Evolutionary conservation across 139 green algal genomes (phyloP), one percentile per base, ranked within the genome.

Genomic region (Volvox africanus): DNA sequence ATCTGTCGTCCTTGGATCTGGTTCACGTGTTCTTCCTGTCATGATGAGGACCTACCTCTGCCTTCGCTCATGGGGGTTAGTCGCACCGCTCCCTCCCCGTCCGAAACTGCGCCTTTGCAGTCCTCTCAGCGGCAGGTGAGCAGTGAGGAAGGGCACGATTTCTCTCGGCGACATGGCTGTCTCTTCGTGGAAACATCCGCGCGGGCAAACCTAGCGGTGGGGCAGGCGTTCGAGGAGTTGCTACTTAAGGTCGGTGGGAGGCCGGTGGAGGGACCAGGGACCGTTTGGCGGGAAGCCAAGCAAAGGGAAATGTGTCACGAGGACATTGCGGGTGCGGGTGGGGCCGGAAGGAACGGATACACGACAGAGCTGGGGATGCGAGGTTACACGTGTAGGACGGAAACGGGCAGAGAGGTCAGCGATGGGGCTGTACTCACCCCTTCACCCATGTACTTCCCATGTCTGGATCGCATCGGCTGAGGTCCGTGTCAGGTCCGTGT

Each of bases 111-210:
- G 32, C 28, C 32, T 33, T 6, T 33, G 21, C 62, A 91, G 84
- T 5, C 35, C 13, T 67, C 76, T 12, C 13, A 84, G n/a, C 92
- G 98, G 6, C 90, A 97, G 91, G 98, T 99, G 17, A 94, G 81
- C 55, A 92, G 28, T 17, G 93, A 97, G 65, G 95, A 99, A 81
- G 97, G 97, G 13, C 81, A 95, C 61, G 93, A 93, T 16, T 98
- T 99, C 94, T 97, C 98, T 0, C 91, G 92, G 33, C 78, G 92
- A 12, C 95, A 98, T 84, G 97, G 96, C 65, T 99, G 96, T 93
- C 93, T 99, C 50, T 99, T 98, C 94, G 95, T 99, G 79, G 98
- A 99, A 94, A 98, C 96, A 0, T 96, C 89, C 68, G 98, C 98
- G 32, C 99, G 99, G 93, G 95, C 95, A 24, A 97, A 97, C 84